A percentile compares a stretch with the other conserved stretches of the same genome.
Conservation (phyloP, 352 stramenopile genomes). For the Albugo laibachii region DNA sequence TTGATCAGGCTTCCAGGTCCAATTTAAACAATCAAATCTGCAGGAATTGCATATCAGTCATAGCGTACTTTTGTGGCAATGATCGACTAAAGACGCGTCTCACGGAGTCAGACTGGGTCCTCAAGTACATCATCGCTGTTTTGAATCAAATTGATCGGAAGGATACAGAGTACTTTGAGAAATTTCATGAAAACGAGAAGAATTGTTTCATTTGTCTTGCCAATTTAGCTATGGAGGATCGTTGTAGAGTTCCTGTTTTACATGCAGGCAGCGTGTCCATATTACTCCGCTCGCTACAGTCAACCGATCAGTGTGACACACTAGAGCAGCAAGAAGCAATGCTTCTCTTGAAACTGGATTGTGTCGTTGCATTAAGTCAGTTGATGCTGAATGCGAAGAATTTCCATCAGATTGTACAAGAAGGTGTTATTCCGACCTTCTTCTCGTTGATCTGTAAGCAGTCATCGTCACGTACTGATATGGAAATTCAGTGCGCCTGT, state of each 20-base stretch:
- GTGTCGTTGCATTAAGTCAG: conserved; percentile 60
- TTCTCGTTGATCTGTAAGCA: conserved; percentile 28
- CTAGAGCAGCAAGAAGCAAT: conserved; percentile 8
- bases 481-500: conserved; percentile 46
- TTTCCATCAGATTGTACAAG: conserved; percentile 51
- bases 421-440: conserved; percentile 51
- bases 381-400: conserved; percentile 66
- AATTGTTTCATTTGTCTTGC: conserved; percentile 36
- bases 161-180: conserved; percentile 7
- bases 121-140: conserved; percentile 13
- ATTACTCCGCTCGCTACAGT: conserved; percentile 24
- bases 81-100: conserved; percentile 27
- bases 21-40: conserved; percentile 8
- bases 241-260: conserved; percentile 33
- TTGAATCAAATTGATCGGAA: conserved; percentile 7
- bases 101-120: no score
- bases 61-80: conserved; percentile 63
- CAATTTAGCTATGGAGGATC: conserved; percentile 56
- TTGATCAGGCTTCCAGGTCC: conserved; percentile 7
- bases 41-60: conserved; percentile 37
- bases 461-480: conserved; percentile 12
- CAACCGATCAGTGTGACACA: neutral
- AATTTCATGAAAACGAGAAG: conserved; percentile 45
- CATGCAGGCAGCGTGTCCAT: conserved; percentile 33
- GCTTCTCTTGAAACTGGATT: conserved; percentile 50